Evolutionary conservation across 2,329 filamentous ascomycete genomes (phyloP).

Genomic region (Trichoderma semiorbis): DNA sequence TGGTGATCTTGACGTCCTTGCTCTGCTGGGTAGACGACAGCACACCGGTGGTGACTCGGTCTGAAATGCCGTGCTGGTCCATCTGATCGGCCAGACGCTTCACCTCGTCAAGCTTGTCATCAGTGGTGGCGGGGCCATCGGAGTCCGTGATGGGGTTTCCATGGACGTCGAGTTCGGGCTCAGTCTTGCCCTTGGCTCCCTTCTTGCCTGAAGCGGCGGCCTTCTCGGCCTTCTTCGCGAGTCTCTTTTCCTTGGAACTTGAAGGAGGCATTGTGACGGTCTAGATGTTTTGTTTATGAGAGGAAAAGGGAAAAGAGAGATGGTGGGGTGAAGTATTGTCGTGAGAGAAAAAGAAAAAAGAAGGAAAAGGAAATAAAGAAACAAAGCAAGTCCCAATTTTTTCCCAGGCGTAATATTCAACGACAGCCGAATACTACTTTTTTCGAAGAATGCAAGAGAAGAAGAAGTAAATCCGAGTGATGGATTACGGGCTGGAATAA

Average conservation of each 20-base stretch:
- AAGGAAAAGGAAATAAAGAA: slow-evolving; percentile 15
- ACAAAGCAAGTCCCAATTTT: slow-evolving; percentile 20
- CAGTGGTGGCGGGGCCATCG: slow-evolving; percentile 66
- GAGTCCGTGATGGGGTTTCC: slow-evolving; percentile 51
- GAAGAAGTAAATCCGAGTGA: slow-evolving; percentile 15
- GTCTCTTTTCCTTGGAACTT: slow-evolving; percentile 66
- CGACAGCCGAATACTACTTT: slow-evolving; percentile 15
- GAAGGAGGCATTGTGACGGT: slow-evolving; percentile 58
- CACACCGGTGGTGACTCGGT: slow-evolving; percentile 97
- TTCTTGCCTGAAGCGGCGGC: slow-evolving; percentile 74
- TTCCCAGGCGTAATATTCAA: slow-evolving; percentile 12
- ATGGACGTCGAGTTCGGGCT: slow-evolving; percentile 61
- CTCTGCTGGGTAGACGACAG: slow-evolving; percentile 78
- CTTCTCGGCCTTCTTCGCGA: slow-evolving; percentile 69
- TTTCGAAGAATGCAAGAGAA: slow-evolving; percentile 5
- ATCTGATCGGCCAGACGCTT: slow-evolving; percentile 88
- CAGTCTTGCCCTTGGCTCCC: slow-evolving; percentile 68
- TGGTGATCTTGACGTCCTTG: slow-evolving; percentile 96
- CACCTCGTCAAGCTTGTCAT: slow-evolving; percentile 73
- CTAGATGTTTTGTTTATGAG: slow-evolving; percentile 13
- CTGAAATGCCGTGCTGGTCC: slow-evolving; percentile 93
- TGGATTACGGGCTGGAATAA: background rate
- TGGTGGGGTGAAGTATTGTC: background rate
- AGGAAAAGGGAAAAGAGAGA: background rate
- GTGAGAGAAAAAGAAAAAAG: background rate